Evolutionary conservation across 2,329 filamentous ascomycete species (phyloP).

Genomic region (Penicillium sp.): DNA sequence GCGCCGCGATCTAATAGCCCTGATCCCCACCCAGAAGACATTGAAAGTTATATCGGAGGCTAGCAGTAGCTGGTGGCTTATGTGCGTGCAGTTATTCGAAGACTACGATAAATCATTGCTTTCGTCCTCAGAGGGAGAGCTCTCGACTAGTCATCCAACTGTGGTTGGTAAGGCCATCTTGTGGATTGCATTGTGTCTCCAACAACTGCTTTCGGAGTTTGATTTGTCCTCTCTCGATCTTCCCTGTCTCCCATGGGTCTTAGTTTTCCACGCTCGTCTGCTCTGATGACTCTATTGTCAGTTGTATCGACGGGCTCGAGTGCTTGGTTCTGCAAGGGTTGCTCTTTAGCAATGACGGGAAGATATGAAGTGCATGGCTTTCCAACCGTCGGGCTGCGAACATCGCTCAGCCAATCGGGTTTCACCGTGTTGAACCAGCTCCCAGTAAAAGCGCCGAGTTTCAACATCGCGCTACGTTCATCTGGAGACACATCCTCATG

Average conservation of each 20-base stretch:
- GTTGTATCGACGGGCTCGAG: conserved; percentile 10
- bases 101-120: conserved; percentile 4
- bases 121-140: background rate
- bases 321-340: conserved; percentile 8
- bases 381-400: conserved; percentile 7
- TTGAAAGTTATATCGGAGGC: conserved; percentile 2
- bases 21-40: conserved; percentile 2
- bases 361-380: conserved; percentile 12
- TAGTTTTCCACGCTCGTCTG: background rate
- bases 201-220: conserved; percentile 7
- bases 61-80: conserved; percentile 10
- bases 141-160: conserved; percentile 3
- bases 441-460: background rate
- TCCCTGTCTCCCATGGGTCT: background rate
- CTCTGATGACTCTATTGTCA: conserved; percentile 7
- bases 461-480: background rate
- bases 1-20: background rate
- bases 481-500: conserved; percentile 8
- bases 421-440: conserved; percentile 1
- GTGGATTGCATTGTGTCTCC: conserved; percentile 8
- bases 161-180: conserved; percentile 5
- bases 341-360: conserved; percentile 9
- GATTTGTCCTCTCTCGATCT: background rate
- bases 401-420: conserved; percentile 8
- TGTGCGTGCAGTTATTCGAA: conserved; percentile 3